phyloP scores from a whole-genome alignment of 257 asterid genomes.

The Solanum lycopersicoides region DNA sequence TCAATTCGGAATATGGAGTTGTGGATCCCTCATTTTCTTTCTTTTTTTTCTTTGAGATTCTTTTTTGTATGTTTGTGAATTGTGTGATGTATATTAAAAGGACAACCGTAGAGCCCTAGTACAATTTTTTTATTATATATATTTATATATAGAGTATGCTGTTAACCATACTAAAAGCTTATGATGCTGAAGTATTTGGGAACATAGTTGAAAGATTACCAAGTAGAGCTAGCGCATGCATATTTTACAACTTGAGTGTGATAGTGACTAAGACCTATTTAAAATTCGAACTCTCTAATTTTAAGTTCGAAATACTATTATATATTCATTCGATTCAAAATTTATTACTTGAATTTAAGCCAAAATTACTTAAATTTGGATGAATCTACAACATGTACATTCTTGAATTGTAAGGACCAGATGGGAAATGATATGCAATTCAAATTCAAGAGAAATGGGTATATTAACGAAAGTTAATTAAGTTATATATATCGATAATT shows the following conservation, averaged over 20 bases:
- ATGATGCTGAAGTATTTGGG: not conserved
- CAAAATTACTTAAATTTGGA: not conserved
- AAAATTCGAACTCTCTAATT: not conserved
- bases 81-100: not conserved
- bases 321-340: not conserved
- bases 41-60: not conserved
- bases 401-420: not conserved
- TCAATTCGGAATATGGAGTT: not conserved
- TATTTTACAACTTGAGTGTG: not conserved
- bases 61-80: not conserved
- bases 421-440: not conserved
- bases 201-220: not conserved
- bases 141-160: no score
- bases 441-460: not conserved
- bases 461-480: not conserved
- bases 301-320: not conserved
- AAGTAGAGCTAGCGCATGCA: not conserved
- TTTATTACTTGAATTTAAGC: not conserved
- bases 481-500: not conserved
- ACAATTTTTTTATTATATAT: not conserved
- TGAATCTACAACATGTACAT: not conserved
- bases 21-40: not conserved
- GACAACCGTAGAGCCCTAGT: not conserved
- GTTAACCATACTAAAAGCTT: not conserved
- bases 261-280: not conserved